Conservation (phyloP, 139 green algal species). For the Yamagishiella unicocca region DNA sequence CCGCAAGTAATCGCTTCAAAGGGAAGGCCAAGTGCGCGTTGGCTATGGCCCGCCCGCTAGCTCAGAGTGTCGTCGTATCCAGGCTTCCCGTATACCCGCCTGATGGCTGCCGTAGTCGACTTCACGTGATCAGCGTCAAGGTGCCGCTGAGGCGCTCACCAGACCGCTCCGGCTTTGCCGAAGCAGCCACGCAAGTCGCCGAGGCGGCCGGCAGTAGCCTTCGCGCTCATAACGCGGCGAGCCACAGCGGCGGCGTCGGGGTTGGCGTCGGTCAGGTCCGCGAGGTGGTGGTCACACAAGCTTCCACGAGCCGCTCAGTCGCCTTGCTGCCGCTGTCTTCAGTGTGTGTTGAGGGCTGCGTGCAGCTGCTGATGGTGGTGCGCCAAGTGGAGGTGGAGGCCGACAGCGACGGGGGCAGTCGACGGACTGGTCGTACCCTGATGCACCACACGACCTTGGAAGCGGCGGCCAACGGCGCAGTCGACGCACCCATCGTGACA, state of each 20-base stretch:
- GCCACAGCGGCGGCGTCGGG: not conserved
- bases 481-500: no score
- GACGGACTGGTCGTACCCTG: no score
- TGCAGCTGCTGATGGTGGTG: constrained; percentile 26
- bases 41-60: no score
- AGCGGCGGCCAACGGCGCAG: no score
- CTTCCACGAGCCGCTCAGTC: not conserved
- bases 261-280: not conserved
- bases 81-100: not conserved
- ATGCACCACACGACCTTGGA: no score
- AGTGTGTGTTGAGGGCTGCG: constrained; percentile 24
- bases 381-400: not conserved
- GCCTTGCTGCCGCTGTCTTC: not conserved
- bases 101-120: not conserved
- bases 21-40: not conserved
- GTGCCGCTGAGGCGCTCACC: not conserved
- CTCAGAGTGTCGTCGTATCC: no score
- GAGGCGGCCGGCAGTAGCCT: not conserved
- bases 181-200: not conserved
- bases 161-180: no score
- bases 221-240: no score
- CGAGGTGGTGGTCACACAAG: not conserved
- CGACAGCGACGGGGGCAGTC: no score
- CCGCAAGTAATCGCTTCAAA: not conserved
- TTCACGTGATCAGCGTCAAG: not conserved